Evolutionary conservation across 139 green algal species (phyloP), one percentile per base, ranked within the genome.

Genomic region (Chlamydomonas sp.): DNA sequence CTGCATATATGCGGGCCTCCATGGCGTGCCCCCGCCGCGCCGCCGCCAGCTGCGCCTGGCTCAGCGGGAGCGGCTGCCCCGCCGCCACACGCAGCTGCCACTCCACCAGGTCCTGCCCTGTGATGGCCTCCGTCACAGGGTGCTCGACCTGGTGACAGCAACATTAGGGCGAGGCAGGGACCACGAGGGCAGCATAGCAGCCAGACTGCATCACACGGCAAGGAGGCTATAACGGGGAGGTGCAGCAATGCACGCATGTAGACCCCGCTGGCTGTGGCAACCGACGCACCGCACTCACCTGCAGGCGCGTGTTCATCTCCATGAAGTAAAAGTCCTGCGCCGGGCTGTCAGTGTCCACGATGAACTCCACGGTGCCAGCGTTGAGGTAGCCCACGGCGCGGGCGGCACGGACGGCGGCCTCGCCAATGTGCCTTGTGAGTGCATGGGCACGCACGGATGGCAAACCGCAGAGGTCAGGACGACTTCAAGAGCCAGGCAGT

Each of bases 251-350:
- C 78, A 61, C 31, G 1, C 31, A 17, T 16, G 68, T 31, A 78
- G 6, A 5, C 31, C 31, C 17, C 77, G 4, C 60, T 49, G 31
- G 31, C 31, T 49, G 31, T 49, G 31, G 31, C 31, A 49, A 49
- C 31, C 31, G 31, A 49, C 31, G 31, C 31, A 49, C 31, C 31
- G 31, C 4, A 60, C 63, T n/a, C 74, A 97, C 96, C 94, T 99
- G 96, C 82, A 99, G 92, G 5, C 97, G 91, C 1, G 97, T 99
- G 93, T 99, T 99, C 97, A 99, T 99, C 91, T 99, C 97, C 96
- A 98, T 97, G 92, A 99, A 99, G 93, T 92, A 99, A 89, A 97
- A 98, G 5, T n/a, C 89, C 87, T 5, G 75, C 90, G 81, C 88
- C 83, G 49, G 15, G 5, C 61, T 90, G 76, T 91, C 88, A n/a